phyloP scores from a whole-genome alignment of 2,329 filamentous ascomycete species.

The Aureobasidium sp. region DNA sequence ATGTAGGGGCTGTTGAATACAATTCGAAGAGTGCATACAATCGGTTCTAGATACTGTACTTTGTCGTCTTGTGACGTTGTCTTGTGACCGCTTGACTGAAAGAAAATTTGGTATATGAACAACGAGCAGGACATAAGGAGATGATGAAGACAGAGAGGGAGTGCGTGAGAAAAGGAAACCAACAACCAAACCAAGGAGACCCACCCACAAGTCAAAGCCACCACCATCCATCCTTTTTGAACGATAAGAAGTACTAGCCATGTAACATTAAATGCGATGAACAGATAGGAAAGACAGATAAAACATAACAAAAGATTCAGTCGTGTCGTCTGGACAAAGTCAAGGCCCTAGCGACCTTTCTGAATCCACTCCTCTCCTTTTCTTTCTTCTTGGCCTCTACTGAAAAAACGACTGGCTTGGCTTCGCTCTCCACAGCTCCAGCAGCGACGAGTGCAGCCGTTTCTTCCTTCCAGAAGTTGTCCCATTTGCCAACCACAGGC shows the following conservation, averaged over 20 bases:
- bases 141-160: neutral
- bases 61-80: neutral
- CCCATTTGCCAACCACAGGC: neutral
- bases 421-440: neutral
- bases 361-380: neutral
- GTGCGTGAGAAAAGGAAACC: neutral
- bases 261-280: neutral
- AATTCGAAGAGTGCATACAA: neutral
- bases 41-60: neutral
- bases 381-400: neutral
- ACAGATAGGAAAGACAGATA: neutral
- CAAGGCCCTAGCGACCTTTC: neutral
- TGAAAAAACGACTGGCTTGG: neutral
- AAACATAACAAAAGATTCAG: neutral
- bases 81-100: neutral
- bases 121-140: neutral
- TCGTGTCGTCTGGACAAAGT: neutral
- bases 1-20: too few relatives aligned
- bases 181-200: neutral
- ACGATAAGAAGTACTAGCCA: neutral
- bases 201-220: neutral
- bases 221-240: neutral
- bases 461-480: constrained; percentile 2
- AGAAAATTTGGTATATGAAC: neutral
- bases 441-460: neutral